A percentile compares a stretch with the other conserved stretches of the same genome.
phyloP scores from a whole-genome alignment of 805 yeast genomes.

The Wickerhamiella sorbophila region DNA sequence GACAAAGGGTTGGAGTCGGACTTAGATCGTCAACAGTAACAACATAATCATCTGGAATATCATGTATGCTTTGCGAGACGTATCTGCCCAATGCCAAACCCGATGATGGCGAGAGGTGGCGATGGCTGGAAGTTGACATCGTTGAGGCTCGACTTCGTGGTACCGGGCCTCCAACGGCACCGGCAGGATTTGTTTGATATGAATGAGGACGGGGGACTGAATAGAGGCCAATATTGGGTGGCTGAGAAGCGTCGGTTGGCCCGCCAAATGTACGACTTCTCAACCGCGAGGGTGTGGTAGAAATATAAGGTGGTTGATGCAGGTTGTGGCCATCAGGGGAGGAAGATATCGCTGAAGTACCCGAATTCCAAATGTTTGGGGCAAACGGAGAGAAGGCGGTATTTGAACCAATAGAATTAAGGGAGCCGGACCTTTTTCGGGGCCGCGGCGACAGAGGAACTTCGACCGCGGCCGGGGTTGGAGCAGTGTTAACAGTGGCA shows the following conservation, averaged over 20 bases:
- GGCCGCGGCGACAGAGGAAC: slow-evolving; percentile 5
- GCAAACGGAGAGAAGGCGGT: slow-evolving; percentile 9
- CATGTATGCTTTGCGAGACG: neutral
- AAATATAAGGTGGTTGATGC: neutral
- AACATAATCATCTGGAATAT: neutral
- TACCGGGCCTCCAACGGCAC: neutral
- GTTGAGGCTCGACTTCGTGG: neutral
- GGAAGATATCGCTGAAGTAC: neutral
- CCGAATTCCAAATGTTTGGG: slow-evolving; percentile 13
- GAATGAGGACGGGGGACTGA: neutral
- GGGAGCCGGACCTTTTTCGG: slow-evolving; percentile 11
- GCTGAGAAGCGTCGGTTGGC: neutral
- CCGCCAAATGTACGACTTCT: neutral
- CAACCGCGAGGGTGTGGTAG: neutral
- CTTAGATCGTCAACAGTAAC: slow-evolving; percentile 13
- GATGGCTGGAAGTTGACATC: neutral
- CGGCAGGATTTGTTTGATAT: neutral
- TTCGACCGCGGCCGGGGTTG: slow-evolving; percentile 2
- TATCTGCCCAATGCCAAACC: neutral
- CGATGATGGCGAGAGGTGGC: neutral
- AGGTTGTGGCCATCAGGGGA: no score
- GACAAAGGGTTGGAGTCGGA: slow-evolving; percentile 32
- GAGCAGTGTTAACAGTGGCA: neutral
- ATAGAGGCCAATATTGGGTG: neutral
- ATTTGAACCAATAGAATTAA: slow-evolving; percentile 7